phyloP scores from a whole-genome alignment of 208 protist species.

The Trypanosoma mega region DNA sequence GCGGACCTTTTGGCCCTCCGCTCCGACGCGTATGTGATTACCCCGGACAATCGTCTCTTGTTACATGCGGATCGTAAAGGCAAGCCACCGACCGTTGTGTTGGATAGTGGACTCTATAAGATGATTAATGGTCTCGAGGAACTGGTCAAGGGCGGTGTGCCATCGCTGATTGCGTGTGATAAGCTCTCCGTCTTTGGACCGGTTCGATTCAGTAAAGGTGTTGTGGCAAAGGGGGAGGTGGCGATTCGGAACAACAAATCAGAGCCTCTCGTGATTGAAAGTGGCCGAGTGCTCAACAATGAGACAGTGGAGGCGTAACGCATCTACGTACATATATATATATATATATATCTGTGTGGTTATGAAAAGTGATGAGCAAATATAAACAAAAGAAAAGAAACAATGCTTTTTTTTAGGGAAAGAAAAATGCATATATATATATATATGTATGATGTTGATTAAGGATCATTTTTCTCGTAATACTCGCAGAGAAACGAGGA shows the following conservation, averaged over 20 bases:
- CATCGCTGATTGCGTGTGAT: constrained; percentile 62
- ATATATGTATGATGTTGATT: too few species aligned
- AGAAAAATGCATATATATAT: too few species aligned
- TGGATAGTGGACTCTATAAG: constrained; percentile 81
- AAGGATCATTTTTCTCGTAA: too few species aligned
- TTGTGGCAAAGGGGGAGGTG: constrained; percentile 66
- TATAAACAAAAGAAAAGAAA: too few species aligned
- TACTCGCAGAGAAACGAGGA: too few species aligned
- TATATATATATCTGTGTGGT: background rate
- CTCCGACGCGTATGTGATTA: constrained; percentile 93
- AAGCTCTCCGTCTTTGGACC: constrained; percentile 55
- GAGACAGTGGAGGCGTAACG: constrained; percentile 26
- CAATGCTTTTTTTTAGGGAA: too few species aligned
- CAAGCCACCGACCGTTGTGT: constrained; percentile 55
- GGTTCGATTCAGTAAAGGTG: constrained; percentile 53
- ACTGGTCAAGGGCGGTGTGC: constrained; percentile 57
- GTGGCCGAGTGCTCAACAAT: constrained; percentile 50
- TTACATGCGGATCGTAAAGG: constrained; percentile 47
- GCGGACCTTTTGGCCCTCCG: constrained; percentile 96
- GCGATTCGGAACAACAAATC: constrained; percentile 55
- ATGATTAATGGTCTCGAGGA: constrained; percentile 59
- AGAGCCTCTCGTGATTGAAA: constrained; percentile 33
- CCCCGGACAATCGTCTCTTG: constrained; percentile 64
- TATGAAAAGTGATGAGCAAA: too few species aligned
- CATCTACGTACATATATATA: constrained; percentile 2